Base-by-base conservation (phyloP, 2,329 filamentous ascomycete species). In the Graphilbum fragrans region DNA sequence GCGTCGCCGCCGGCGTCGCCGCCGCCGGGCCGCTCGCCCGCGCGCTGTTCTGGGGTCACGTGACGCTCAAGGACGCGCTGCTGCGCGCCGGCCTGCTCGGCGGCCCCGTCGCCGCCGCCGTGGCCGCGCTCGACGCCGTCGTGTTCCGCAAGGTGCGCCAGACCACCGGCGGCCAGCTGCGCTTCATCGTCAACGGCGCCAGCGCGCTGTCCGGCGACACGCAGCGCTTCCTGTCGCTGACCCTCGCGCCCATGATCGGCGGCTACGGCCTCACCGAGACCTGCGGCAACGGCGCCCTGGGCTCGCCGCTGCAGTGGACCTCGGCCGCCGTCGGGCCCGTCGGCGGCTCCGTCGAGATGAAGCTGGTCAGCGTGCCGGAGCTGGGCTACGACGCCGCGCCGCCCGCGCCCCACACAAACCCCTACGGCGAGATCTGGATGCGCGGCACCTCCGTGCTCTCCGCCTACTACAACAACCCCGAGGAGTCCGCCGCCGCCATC, bases 261-360 rank as follows among this genome's bases (percentile, higher is more conserved):
- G 92, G 92, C 11, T 98, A 98, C 57, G 92, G 92, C 46, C 67
- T 98, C 50, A 98, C 92, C 1, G 92, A 98, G 65, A 96, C 92
- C 3, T 79, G 80, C 49, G 86, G 84, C 50, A 87, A 84, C 67
- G 85, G 84, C 44, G 74, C 80, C n/a, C 63, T 92, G 33, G 84
- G 82, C 61, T 85, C 86, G 52, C 90, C 92, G 1, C 65, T 92
- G 50, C 80, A 90, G 50, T 96, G 84, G 79, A 86, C 83, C 11
- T 73, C 84, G 42, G 64, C 71, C 22, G 74, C 85, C 19, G 76
- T 94, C 42, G 92, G 92, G 23, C 80, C 88, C 39, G 70, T 90
- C 35, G 78, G 87, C 9, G 78, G 77, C 2, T 80, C 74, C 2
- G 63, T 94, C 45, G 90, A 96, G 57, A 67, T 94, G 56, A 98